Conservation (phyloP, 805 yeast species). For the Maudiozyma bulderi region DNA sequence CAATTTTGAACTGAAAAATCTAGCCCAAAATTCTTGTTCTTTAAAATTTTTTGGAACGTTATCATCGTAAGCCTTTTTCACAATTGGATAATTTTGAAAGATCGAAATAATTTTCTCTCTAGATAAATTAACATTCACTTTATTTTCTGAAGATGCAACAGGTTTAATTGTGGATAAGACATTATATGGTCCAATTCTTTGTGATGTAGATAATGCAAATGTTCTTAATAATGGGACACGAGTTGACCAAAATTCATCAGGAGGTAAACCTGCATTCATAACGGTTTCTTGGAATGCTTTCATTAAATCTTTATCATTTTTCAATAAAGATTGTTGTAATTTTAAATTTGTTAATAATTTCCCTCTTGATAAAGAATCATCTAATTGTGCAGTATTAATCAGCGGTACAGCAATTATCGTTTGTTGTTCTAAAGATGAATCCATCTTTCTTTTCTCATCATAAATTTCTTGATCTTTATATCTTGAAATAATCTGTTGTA, state of each 20-base stretch:
- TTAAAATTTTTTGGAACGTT: conserved; percentile 72
- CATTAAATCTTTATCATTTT: conserved; percentile 60
- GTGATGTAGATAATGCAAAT: conserved; percentile 74
- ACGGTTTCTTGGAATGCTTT: conserved; percentile 82
- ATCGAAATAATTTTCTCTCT: conserved; percentile 83
- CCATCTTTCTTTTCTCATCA: conserved; percentile 29
- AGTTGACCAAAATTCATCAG: conserved; percentile 80
- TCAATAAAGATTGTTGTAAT: conserved; percentile 68
- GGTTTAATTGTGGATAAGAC: conserved; percentile 91
- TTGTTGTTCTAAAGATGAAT: conserved; percentile 12
- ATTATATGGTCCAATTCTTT: conserved; percentile 86
- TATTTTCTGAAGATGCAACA: conserved; percentile 84
- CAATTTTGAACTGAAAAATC: conserved; percentile 84
- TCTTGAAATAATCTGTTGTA: conserved; percentile 61
- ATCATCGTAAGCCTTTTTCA: conserved; percentile 79
- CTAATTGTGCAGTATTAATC: conserved; percentile 31
- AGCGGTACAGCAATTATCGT: conserved; percentile 13
- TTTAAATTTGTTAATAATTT: conserved; percentile 60
- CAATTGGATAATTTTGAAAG: conserved; percentile 88
- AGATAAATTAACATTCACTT: conserved; percentile 86
- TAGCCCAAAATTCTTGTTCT: conserved; percentile 93
- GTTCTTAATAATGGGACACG: conserved; percentile 73
- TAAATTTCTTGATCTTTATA: conserved; percentile 43
- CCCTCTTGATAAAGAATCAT: conserved; percentile 43
- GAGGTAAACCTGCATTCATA: conserved; percentile 62